A percentile compares a stretch with the other conserved stretches of the same genome.
These are phyloP conservation scores for Penicillium sp. DNA, from an alignment of 2,329 filamentous ascomycete genomes.

Conservation along the genomic window DNA sequence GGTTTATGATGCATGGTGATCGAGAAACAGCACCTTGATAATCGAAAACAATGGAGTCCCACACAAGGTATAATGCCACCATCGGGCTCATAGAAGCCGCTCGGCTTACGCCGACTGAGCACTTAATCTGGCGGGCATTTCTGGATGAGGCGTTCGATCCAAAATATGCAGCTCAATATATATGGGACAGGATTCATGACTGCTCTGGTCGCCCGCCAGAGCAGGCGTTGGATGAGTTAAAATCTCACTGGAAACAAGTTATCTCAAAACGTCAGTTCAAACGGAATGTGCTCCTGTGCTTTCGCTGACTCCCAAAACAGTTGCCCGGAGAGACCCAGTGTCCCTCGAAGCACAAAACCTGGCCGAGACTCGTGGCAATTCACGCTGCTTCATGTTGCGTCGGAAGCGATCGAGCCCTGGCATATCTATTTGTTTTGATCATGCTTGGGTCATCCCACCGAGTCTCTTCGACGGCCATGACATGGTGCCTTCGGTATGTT, in stretches of 20 bases:
- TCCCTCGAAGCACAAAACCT: neutral
- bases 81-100: constrained; percentile 5
- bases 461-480: constrained; percentile 8
- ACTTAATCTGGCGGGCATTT: constrained; percentile 5
- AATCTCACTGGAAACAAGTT: constrained; percentile 4
- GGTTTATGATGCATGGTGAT: too few relatives aligned
- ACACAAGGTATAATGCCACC: constrained; percentile 13
- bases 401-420: neutral
- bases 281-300: neutral
- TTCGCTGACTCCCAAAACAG: neutral
- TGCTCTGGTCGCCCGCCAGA: neutral
- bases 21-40: too few relatives aligned
- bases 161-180: constrained; percentile 4
- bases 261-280: neutral
- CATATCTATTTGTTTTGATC: constrained; percentile 1
- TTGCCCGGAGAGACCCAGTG: neutral
- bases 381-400: neutral
- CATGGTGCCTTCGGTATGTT: constrained; percentile 5
- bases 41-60: constrained; percentile 17
- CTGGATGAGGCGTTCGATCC: constrained; percentile 1
- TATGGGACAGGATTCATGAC: neutral
- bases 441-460: constrained; percentile 8
- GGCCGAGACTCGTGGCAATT: neutral
- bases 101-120: constrained; percentile 8
- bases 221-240: neutral